Base-by-base conservation (phyloP, 1,284 basidiomycete species). In the Mycena citricolor region DNA sequence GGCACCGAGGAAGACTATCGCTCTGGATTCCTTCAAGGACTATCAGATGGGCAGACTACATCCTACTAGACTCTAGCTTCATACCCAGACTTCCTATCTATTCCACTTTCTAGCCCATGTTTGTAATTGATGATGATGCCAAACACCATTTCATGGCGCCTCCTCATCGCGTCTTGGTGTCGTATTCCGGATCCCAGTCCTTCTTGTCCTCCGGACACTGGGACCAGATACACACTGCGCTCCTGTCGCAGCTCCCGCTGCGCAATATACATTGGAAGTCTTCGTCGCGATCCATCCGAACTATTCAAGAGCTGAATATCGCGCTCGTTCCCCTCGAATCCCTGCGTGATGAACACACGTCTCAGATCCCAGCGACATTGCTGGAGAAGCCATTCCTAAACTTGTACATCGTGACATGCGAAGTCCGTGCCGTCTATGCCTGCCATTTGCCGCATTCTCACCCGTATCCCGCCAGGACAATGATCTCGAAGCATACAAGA, bases 261-360 rank as follows among this genome's bases (percentile, higher is more conserved):
- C 82, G 86, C 40, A 94, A 86, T 64, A 75, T 97, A 16, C 90
- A 95, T 63, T 97, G 94, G 94, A 94, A 88, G 63, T 78, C 88
- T 21, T 49, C 68, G 4, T 77, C 81, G 4, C 74, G 83, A 39
- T 79, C 80, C 4, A 73, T 93, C 31, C 76, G 89, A 48, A 94
- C 90, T 2, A 91, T 97, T 36, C 90, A 93, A 59, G 83, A 90
- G 54, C 74, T 95, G n/a, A 76, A 86, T 45, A 76, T 95, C 41
- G 74, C 79, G 30, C 68, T 97, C 25, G 72, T 86, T 8, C 68
- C 83, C 16, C 71, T 92, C 21, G 86, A 92, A 41, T 75, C 79
- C 24, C 66, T 86, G 32, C 77, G 78, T 32, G 83, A 86, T 50
- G 86, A 89, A 63, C 73, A 78, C 58, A 68, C 80, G n/a, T 84